phyloP scores from a whole-genome alignment of 257 asterid genomes.

The Lycium ferocissimum region DNA sequence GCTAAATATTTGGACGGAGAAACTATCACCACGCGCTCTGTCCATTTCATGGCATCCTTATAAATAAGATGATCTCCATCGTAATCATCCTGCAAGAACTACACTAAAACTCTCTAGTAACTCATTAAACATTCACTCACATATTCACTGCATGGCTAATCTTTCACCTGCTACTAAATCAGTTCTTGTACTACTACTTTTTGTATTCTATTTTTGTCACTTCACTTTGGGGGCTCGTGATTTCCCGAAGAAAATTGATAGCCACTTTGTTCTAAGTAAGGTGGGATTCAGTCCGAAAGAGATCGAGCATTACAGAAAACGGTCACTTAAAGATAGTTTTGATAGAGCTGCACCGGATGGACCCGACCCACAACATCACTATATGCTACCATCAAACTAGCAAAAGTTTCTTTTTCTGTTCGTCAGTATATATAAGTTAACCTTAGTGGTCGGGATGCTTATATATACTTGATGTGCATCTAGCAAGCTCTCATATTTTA shows the following conservation, averaged over 20 bases:
- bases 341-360: slow-evolving; percentile 51
- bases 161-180: neutral
- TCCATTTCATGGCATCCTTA: neutral
- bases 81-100: neutral
- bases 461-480: neutral
- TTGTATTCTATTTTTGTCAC: neutral
- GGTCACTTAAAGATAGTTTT: slow-evolving; percentile 32
- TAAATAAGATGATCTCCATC: neutral
- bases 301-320: slow-evolving; percentile 30
- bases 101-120: neutral
- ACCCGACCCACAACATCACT: slow-evolving; percentile 58
- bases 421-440: neutral
- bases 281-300: slow-evolving; percentile 40
- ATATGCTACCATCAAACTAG: neutral
- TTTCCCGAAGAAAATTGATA: neutral
- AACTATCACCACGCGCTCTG: too few relatives aligned
- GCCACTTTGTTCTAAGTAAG: slow-evolving; percentile 34
- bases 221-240: neutral
- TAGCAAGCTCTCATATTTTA: neutral
- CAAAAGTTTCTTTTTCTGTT: too few relatives aligned
- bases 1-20: too few relatives aligned
- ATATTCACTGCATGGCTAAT: neutral
- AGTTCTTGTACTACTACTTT: neutral
- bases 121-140: neutral
- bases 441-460: neutral